phyloP scores from a whole-genome alignment of 2,329 filamentous ascomycete genomes.

The Madurella mycetomatis region DNA sequence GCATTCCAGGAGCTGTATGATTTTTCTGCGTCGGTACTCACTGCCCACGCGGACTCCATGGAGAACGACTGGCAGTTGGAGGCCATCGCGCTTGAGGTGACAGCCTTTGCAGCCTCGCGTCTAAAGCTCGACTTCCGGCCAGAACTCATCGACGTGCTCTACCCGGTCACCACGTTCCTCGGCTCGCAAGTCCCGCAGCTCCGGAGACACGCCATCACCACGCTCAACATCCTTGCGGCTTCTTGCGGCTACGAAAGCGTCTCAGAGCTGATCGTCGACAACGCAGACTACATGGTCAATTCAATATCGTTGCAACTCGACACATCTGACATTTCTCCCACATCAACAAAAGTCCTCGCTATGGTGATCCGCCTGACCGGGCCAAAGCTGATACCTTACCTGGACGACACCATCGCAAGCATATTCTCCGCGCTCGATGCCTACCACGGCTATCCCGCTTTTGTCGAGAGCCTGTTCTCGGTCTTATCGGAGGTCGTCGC shows the following conservation, averaged over 20 bases:
- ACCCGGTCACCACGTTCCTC: constrained; percentile 84
- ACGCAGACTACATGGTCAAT: constrained; percentile 96
- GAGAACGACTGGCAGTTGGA: constrained; percentile 65
- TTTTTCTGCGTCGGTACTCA: constrained; percentile 60
- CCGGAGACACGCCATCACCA: constrained; percentile 75
- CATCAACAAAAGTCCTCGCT: constrained; percentile 80
- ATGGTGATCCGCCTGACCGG: constrained; percentile 95
- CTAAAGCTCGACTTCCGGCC: constrained; percentile 66
- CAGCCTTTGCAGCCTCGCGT: constrained; percentile 69
- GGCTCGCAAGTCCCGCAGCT: constrained; percentile 65
- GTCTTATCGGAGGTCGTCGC: constrained; percentile 79
- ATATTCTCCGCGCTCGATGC: constrained; percentile 92
- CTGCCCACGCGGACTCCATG: constrained; percentile 45
- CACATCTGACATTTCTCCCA: constrained; percentile 85
- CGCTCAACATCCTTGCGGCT: constrained; percentile 72
- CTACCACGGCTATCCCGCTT: constrained; percentile 84
- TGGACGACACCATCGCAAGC: constrained; percentile 86
- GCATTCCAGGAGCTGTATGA: constrained; percentile 64
- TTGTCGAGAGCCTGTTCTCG: constrained; percentile 81
- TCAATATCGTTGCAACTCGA: constrained; percentile 85
- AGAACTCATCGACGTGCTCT: constrained; percentile 86
- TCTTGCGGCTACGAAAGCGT: constrained; percentile 72
- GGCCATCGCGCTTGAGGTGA: constrained; percentile 74
- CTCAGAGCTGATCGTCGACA: constrained; percentile 76
- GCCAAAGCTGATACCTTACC: constrained; percentile 72